Conservation (phyloP, 352 stramenopile species). For the Globisporangium megalacanthum region DNA sequence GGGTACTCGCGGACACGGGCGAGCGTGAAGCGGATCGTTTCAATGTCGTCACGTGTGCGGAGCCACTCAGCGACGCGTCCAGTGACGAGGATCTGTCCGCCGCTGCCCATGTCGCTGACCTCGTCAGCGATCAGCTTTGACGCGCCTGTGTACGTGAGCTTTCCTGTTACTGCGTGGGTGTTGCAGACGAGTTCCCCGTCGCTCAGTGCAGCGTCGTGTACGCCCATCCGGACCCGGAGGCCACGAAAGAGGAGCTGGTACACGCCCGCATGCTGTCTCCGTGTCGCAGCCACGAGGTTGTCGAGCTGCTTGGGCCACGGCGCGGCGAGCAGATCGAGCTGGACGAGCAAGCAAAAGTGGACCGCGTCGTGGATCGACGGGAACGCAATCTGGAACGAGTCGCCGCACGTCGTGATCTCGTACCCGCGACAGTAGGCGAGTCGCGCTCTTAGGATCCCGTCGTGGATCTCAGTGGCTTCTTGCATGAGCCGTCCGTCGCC, state of each 20-base stretch:
- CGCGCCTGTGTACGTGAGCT: conserved; percentile 57
- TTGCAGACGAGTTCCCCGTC: conserved; percentile 48
- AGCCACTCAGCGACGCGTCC: conserved; percentile 51
- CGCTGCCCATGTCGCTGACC: conserved; percentile 55
- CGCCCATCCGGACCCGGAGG: conserved; percentile 69
- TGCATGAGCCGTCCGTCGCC: conserved; percentile 57
- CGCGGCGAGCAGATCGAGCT: conserved; percentile 42
- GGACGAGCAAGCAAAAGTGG: conserved; percentile 59
- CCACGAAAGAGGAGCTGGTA: conserved; percentile 48
- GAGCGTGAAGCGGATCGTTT: not conserved
- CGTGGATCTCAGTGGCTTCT: conserved; percentile 49
- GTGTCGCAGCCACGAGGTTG: conserved; percentile 40
- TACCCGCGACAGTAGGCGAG: conserved; percentile 54
- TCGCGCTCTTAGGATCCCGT: conserved; percentile 48
- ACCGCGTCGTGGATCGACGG: conserved; percentile 57
- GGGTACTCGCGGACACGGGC: not conserved
- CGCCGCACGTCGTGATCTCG: conserved; percentile 70
- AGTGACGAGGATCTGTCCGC: conserved; percentile 63
- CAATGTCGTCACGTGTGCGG: conserved; percentile 17
- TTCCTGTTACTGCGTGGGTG: conserved; percentile 59
- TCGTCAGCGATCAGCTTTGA: conserved; percentile 60
- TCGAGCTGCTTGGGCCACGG: conserved; percentile 60
- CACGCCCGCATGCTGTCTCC: conserved; percentile 36
- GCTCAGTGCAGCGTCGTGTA: conserved; percentile 51
- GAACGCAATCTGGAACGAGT: conserved; percentile 74